Evolutionary conservation across 768 basidiomycete genomes (phyloP), one percentile per base, ranked within the genome.

Genomic region (Exsudoporus frostii): DNA sequence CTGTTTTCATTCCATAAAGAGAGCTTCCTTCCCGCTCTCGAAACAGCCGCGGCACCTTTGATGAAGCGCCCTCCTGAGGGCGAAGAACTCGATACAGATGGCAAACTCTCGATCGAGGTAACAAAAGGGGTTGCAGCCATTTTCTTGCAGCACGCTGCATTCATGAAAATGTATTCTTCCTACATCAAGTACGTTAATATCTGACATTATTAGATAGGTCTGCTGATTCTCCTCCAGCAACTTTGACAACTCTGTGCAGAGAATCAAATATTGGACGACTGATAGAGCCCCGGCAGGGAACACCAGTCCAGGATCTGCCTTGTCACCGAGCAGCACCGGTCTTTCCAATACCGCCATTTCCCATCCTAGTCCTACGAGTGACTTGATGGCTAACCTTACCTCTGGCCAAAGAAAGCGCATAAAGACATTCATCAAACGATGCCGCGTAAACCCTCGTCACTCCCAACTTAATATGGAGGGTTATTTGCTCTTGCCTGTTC

Each of bases 111-210:
- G 0, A 69, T 85, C 48, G 75, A 75, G 41, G 90, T 91, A 14
- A 92, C 91, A 0, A 88, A 81, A 54, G 79, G 82, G 14, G 87
- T 99, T 34, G 95, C 91, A 7, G 80, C 86, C 52, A 93, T 91
- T 43, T 99, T 98, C 71, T 74, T 92, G 50, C 90, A 88, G 48
- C 94, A 99, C 70, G 91, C 93, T 29, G 93, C 96, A 5, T 98
- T 98, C 76, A 92, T 99, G 91, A 91, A 79, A 74, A 98, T 98
- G 89, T 99, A 99, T 69, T 94, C 93, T 30, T 90, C 88, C 40
- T 99, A 98, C 68, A 96, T 96, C 78, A 98, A 98, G 92, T 93
- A 68, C 66, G 88, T 72, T 36, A 3, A 9, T 51, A 47, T 44
- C 57, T 37, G 9, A 54, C 9, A 53, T 36, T 45, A 33, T 45